Conservation (phyloP, 2,329 filamentous ascomycete species). For the Macrophomina pseudophaseolina region DNA sequence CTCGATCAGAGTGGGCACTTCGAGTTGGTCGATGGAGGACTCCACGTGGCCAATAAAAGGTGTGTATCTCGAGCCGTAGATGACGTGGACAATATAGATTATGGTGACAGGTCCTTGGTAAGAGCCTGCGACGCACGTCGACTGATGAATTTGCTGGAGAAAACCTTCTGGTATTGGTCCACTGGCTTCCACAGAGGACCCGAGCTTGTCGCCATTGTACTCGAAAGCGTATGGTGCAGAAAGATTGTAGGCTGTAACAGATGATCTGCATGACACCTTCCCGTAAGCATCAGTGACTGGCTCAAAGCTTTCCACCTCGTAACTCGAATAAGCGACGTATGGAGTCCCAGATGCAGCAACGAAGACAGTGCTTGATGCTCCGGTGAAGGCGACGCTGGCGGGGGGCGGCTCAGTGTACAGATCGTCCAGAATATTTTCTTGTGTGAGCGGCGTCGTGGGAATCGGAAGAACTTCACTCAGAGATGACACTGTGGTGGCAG, state of each 20-base stretch:
- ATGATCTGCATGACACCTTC: constrained; percentile 36
- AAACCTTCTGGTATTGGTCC: constrained; percentile 45
- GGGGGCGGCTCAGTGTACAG: constrained; percentile 32
- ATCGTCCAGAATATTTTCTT: constrained; percentile 30
- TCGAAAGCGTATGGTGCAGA: constrained; percentile 43
- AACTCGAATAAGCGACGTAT: constrained; percentile 50
- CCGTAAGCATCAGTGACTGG: constrained; percentile 36
- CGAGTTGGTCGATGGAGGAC: constrained; percentile 30
- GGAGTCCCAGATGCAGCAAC: constrained; percentile 42
- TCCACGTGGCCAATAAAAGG: constrained; percentile 33
- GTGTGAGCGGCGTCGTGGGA: constrained; percentile 34
- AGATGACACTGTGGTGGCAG: constrained; percentile 38
- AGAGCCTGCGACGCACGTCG: constrained; percentile 42
- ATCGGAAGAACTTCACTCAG: constrained; percentile 33
- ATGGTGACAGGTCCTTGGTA: constrained; percentile 49
- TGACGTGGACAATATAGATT: constrained; percentile 48
- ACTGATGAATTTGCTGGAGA: constrained; percentile 40
- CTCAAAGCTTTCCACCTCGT: constrained; percentile 47
- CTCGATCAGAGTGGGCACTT: constrained; percentile 29
- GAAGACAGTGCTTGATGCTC: constrained; percentile 32
- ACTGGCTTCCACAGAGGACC: constrained; percentile 35
- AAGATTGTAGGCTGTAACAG: constrained; percentile 43
- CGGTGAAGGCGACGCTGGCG: constrained; percentile 34
- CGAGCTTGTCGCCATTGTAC: constrained; percentile 41
- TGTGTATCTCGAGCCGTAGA: constrained; percentile 34